Conservation (phyloP, 2,329 filamentous ascomycete genomes). For the Elsinoe arachidis region DNA sequence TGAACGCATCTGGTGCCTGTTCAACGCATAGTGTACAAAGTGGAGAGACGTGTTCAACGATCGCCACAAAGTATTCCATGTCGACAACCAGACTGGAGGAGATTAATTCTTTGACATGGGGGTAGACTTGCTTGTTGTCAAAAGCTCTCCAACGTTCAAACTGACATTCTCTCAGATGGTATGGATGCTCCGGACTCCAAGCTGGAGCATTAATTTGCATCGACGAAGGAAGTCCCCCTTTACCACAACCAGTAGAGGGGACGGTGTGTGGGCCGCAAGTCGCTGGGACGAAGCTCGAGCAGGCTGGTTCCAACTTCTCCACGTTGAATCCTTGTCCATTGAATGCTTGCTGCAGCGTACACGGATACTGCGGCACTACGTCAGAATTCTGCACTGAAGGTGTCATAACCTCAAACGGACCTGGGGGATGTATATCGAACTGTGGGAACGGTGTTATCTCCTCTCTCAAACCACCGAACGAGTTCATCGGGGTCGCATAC, state of each 20-base stretch:
- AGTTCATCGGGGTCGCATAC: conserved; percentile 23
- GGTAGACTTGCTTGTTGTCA: too few species aligned
- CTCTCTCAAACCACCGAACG: conserved; percentile 10
- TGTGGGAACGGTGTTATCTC: conserved; percentile 32
- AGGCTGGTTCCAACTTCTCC: conserved; percentile 27
- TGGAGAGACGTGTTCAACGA: too few species aligned
- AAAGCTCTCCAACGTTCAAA: too few species aligned
- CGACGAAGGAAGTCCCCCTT: conserved; percentile 31
- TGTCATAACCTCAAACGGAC: conserved; percentile 27
- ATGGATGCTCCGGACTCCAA: conserved; percentile 29
- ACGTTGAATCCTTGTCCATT: conserved; percentile 27
- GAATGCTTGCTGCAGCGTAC: conserved; percentile 33
- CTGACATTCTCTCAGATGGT: too few species aligned
- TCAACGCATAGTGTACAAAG: too few species aligned
- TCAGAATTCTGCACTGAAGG: conserved; percentile 36
- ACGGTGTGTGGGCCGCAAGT: conserved; percentile 39
- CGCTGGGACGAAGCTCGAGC: conserved; percentile 17
- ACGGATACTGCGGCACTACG: conserved; percentile 35
- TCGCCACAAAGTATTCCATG: too few species aligned
- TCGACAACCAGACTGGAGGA: too few species aligned
- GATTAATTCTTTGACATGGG: too few species aligned
- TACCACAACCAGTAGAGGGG: conserved; percentile 30
- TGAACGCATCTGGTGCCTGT: too few species aligned
- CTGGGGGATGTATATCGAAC: conserved; percentile 34
- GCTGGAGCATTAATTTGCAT: conserved; percentile 31